A percentile compares a stretch with the other conserved stretches of the same genome.
These are phyloP conservation scores for Colletotrichum tofieldiae DNA, from an alignment of 2,329 filamentous ascomycete genomes.

Conservation along the genomic window DNA sequence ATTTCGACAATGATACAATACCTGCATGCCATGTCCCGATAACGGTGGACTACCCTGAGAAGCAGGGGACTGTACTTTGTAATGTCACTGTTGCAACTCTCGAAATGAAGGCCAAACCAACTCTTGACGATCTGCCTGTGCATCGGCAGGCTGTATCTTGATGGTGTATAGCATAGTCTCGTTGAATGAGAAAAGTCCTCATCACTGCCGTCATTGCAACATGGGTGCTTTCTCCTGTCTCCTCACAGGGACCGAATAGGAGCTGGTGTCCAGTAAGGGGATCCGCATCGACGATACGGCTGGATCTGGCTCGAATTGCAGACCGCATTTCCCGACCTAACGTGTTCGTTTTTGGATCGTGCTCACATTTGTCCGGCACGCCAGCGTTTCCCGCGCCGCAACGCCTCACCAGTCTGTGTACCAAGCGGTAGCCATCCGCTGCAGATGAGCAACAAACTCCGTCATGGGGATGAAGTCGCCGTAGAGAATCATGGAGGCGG, in stretches of 20 bases:
- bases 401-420: not conserved
- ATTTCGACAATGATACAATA: slow-evolving; percentile 37
- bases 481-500: not conserved
- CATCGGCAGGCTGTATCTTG: not conserved
- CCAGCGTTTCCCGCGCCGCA: not conserved
- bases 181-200: not conserved
- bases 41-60: not conserved
- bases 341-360: not conserved
- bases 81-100: slow-evolving; percentile 3
- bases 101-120: not conserved
- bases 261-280: not conserved
- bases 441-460: not conserved
- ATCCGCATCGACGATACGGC: not conserved
- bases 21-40: slow-evolving; percentile 15
- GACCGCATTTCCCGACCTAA: not conserved
- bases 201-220: not conserved
- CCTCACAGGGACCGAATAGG: not conserved
- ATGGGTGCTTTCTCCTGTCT: not conserved
- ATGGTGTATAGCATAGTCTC: not conserved
- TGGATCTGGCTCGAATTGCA: not conserved
- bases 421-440: not conserved
- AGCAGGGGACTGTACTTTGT: slow-evolving; percentile 2
- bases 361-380: not conserved
- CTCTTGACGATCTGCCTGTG: not conserved
- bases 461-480: not conserved